A percentile compares a stretch with the other conserved stretches of the same genome.
Evolutionary conservation across 2,329 filamentous ascomycete genomes (phyloP).

Genomic region (Metarhizium album): DNA sequence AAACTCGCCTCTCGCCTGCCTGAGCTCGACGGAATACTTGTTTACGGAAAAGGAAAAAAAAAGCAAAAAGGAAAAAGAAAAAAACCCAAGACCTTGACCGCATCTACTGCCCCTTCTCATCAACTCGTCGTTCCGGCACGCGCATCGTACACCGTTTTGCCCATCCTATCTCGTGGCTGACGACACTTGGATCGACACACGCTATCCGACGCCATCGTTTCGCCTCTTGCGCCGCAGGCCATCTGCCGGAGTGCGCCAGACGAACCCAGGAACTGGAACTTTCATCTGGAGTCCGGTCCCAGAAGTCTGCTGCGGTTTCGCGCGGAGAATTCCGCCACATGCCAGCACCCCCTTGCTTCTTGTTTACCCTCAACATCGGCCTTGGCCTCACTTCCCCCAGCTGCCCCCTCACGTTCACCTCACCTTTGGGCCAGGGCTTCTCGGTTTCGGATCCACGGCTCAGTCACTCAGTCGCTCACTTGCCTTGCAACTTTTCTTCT

Average conservation of each 20-base stretch:
- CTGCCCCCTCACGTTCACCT: background rate
- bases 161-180: background rate
- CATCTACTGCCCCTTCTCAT: background rate
- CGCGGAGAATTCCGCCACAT: background rate
- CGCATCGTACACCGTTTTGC: too few relatives aligned
- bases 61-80: background rate
- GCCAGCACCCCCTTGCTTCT: background rate
- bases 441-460: background rate
- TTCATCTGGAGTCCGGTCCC: background rate
- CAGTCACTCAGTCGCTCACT: too few relatives aligned
- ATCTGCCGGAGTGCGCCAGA: background rate
- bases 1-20: background rate
- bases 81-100: too few relatives aligned
- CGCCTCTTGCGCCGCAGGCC: constrained; percentile 1
- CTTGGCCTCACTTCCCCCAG: background rate
- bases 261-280: background rate
- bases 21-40: background rate
- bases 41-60: background rate
- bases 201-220: constrained; percentile 1
- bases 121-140: too few relatives aligned
- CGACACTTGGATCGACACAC: background rate
- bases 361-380: background rate
- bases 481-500: too few relatives aligned
- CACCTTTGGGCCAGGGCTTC: background rate
- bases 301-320: background rate